phyloP scores from a whole-genome alignment of 2,329 filamentous ascomycete genomes.

The Amauroascus niger region DNA sequence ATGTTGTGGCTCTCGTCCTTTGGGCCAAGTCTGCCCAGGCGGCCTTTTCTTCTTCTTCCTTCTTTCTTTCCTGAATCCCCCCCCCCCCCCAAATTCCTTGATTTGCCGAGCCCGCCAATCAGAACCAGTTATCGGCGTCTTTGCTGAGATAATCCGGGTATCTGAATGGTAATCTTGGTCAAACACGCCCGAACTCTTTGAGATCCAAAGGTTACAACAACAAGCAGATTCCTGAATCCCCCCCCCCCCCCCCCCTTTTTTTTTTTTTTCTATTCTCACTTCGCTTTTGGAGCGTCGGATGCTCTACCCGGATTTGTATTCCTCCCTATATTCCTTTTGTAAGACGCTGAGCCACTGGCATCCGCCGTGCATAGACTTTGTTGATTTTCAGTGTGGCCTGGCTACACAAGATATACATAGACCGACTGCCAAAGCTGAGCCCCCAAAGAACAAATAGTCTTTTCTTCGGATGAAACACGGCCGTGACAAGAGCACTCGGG shows the following conservation, averaged over 20 bases:
- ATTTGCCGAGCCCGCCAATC: conserved; percentile 1
- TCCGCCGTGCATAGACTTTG: too few species aligned
- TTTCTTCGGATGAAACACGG: neutral
- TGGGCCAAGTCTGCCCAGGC: neutral
- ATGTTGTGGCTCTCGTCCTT: neutral
- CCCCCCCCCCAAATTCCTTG: too few species aligned
- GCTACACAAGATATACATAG: too few species aligned
- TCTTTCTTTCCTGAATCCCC: neutral
- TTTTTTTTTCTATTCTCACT: too few species aligned
- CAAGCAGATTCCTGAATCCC: too few species aligned
- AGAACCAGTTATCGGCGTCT: neutral
- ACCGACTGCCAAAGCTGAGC: neutral
- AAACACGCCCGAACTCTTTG: neutral
- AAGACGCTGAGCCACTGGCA: too few species aligned
- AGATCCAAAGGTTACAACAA: too few species aligned
- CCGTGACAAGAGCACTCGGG: neutral
- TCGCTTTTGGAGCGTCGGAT: too few species aligned
- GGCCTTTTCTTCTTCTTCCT: neutral
- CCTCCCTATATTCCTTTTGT: too few species aligned
- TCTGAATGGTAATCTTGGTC: neutral
- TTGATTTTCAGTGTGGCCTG: too few species aligned
- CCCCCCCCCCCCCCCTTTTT: too few species aligned
- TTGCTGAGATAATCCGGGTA: neutral
- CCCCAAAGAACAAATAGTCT: neutral
- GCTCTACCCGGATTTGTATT: too few species aligned